Evolutionary conservation across 345 rosid genomes (phyloP).

Genomic region (Eucalyptus decipiens): DNA sequence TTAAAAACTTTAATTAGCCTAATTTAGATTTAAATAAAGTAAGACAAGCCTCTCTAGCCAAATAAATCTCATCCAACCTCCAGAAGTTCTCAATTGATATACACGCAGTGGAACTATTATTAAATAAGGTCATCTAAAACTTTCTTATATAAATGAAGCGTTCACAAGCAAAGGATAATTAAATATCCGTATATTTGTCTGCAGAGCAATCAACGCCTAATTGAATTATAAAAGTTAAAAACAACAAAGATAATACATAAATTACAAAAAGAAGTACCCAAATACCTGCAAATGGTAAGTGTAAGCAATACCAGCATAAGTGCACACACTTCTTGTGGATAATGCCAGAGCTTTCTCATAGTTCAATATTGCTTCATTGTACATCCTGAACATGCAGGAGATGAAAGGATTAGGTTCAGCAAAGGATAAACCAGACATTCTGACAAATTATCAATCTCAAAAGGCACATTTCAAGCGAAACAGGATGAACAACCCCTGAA

Average conservation of each 20-base stretch:
- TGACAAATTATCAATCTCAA: background rate
- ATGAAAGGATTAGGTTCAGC: background rate
- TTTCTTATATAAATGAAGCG: background rate
- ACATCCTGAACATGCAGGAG: slow-evolving; percentile 37
- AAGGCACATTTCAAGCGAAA: background rate
- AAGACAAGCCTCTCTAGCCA: background rate
- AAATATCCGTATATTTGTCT: background rate
- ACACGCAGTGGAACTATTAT: background rate
- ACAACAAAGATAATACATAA: background rate
- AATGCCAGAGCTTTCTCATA: slow-evolving; percentile 83
- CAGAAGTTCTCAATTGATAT: background rate
- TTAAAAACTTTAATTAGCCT: background rate
- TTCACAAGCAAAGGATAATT: background rate
- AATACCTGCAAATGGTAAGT: slow-evolving; percentile 86
- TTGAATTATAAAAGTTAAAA: background rate
- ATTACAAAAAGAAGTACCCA: background rate
- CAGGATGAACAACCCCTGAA: background rate
- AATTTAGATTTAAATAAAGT: background rate
- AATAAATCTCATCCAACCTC: background rate
- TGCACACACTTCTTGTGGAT: slow-evolving; percentile 76
- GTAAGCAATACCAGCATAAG: slow-evolving; percentile 97
- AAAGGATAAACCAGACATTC: background rate
- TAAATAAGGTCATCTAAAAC: background rate
- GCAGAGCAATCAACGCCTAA: background rate
- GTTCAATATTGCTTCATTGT: slow-evolving; percentile 52